These are phyloP conservation scores for Xylariaceae sp. DNA, from an alignment of 2,329 filamentous ascomycete genomes.

Conservation along the genomic window DNA sequence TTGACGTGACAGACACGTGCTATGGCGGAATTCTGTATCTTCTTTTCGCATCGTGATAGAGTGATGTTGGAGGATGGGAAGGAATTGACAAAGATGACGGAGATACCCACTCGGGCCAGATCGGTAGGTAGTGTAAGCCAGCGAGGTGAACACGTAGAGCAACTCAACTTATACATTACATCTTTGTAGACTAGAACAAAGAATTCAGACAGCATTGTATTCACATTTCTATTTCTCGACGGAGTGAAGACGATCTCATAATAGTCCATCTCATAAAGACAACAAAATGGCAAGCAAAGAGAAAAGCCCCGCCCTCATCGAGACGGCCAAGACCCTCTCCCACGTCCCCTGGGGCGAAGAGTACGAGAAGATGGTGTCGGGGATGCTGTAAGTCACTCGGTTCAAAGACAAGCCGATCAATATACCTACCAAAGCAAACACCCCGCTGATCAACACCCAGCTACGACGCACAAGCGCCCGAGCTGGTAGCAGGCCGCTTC, in stretches of 20 bases:
- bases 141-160: too few relatives aligned
- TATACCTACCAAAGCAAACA: not conserved
- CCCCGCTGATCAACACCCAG: slow-evolving; percentile 29
- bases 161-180: too few relatives aligned
- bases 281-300: slow-evolving; percentile 14
- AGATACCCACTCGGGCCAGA: not conserved
- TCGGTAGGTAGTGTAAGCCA: not conserved
- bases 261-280: not conserved
- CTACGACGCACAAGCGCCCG: slow-evolving; percentile 46
- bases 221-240: not conserved
- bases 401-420: too few relatives aligned
- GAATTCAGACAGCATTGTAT: not conserved
- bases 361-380: slow-evolving; percentile 61
- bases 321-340: slow-evolving; percentile 8
- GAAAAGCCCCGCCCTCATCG: slow-evolving; percentile 15
- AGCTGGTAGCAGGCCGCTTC: slow-evolving; percentile 47
- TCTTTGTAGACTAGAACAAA: not conserved
- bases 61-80: too few relatives aligned
- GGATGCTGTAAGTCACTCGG: slow-evolving; percentile 46
- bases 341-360: slow-evolving; percentile 38
- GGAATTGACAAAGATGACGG: not conserved
- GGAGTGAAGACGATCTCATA: not conserved
- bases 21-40: too few relatives aligned
- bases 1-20: too few relatives aligned
- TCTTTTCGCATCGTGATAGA: not conserved